Percentiles rank a stretch among this genome's conserved stretches.
phyloP scores from a whole-genome alignment of 75 land plant species.

The Chamaecyparis obtusa region DNA sequence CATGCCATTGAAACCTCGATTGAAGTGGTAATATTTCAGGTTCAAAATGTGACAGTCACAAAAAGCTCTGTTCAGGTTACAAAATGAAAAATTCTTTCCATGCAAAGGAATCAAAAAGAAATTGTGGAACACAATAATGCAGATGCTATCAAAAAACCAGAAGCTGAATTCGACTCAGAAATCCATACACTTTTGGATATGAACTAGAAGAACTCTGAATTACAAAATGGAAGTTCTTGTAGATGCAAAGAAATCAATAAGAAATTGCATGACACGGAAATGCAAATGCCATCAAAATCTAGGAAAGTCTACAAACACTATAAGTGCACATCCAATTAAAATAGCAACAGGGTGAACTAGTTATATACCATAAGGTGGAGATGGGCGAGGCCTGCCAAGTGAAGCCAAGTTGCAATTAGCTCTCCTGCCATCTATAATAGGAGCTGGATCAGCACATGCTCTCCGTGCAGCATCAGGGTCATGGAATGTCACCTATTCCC shows the following conservation, averaged over 20 bases:
- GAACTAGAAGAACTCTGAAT: not conserved
- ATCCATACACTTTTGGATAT: not conserved
- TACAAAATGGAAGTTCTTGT: not conserved
- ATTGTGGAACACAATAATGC: not conserved
- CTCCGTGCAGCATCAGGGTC: constrained; percentile 77
- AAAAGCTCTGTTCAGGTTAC: not conserved
- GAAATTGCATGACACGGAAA: not conserved
- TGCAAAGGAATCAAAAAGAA: not conserved
- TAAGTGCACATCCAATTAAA: not conserved
- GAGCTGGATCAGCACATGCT: constrained; percentile 68
- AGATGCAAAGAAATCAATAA: not conserved
- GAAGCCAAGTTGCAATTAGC: constrained; percentile 87
- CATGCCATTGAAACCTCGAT: not conserved
- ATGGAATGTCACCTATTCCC: constrained; percentile 79
- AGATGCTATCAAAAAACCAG: not conserved
- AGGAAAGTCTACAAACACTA: not conserved
- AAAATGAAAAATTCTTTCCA: not conserved
- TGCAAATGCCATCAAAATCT: not conserved
- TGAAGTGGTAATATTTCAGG: not conserved
- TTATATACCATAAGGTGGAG: constrained; percentile 36
- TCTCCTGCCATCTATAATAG: constrained; percentile 74
- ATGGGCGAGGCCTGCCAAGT: constrained; percentile 54
- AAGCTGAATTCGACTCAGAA: not conserved
- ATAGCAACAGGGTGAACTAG: constrained; percentile 3
- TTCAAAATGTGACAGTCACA: not conserved